phyloP scores from a whole-genome alignment of 2,329 filamentous ascomycete species.

The Botrytis hyacinthi region DNA sequence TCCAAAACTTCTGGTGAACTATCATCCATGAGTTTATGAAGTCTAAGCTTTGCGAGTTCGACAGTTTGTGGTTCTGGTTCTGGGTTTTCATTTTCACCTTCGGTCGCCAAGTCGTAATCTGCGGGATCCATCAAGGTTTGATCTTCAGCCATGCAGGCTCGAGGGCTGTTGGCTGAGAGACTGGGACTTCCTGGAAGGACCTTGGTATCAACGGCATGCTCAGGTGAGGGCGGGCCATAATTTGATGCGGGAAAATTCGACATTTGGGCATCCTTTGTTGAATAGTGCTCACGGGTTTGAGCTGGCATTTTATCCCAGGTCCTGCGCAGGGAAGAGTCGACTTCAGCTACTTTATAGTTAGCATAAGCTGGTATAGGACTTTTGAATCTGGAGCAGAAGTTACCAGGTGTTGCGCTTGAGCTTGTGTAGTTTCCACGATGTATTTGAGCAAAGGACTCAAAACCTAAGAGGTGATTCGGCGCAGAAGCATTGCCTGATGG shows the following conservation, averaged over 20 bases:
- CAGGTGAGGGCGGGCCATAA: not conserved
- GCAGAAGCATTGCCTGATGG: not conserved
- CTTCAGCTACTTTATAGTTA: constrained; percentile 11
- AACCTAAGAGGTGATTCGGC: not conserved
- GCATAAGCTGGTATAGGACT: not conserved
- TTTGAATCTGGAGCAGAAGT: not conserved
- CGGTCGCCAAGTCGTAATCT: not conserved
- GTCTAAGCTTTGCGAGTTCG: constrained; percentile 6
- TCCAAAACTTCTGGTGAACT: constrained; percentile 32
- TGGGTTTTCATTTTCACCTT: not conserved
- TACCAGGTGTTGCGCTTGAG: not conserved
- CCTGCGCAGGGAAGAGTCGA: not conserved
- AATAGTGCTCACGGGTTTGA: not conserved
- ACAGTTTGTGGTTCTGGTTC: not conserved
- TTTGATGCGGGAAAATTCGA: not conserved
- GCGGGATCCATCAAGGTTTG: not conserved
- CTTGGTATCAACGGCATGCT: not conserved
- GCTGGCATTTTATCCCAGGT: not conserved
- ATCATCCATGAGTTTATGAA: constrained; percentile 31
- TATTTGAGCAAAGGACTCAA: not conserved
- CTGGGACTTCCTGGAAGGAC: not conserved
- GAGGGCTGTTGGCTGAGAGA: not conserved
- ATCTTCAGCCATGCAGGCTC: not conserved
- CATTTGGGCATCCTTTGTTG: not conserved
- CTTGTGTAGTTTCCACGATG: not conserved